Evolutionary conservation across 805 yeast species (phyloP).

Genomic region (Barnettozyma siamensis): DNA sequence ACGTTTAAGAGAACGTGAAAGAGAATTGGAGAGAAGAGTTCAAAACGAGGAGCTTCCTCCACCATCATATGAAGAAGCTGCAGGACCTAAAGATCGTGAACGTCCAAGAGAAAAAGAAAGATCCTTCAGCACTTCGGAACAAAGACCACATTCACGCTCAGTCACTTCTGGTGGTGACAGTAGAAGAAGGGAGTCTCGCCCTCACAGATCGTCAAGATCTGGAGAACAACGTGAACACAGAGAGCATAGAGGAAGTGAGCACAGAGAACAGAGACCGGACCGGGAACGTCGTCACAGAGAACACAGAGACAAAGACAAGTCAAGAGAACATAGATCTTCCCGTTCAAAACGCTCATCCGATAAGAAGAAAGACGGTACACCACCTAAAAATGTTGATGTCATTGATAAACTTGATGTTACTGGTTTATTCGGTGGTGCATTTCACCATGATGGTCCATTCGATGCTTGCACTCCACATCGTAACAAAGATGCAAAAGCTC

Average conservation of each 20-base stretch:
- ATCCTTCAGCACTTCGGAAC: slow-evolving; percentile 18
- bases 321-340: slow-evolving; percentile 11
- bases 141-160: slow-evolving; percentile 17
- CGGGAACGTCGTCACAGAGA: too few relatives aligned
- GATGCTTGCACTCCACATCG: slow-evolving; percentile 98
- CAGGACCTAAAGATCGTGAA: slow-evolving; percentile 40
- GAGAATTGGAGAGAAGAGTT: slow-evolving; percentile 13
- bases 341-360: slow-evolving; percentile 13
- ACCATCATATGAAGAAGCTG: slow-evolving; percentile 67
- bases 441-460: slow-evolving; percentile 98
- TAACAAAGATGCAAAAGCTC: slow-evolving; percentile 66
- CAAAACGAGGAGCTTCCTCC: slow-evolving; percentile 43
- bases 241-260: slow-evolving; percentile 14
- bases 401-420: slow-evolving; percentile 96
- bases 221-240: slow-evolving; percentile 8
- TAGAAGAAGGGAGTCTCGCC: slow-evolving; percentile 3
- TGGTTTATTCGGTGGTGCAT: slow-evolving; percentile 88
- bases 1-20: slow-evolving; percentile 16
- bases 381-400: slow-evolving; percentile 78
- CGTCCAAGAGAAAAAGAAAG: slow-evolving; percentile 49
- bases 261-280: too few relatives aligned
- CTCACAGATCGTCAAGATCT: slow-evolving; percentile 4
- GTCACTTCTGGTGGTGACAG: not conserved
- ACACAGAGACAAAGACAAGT: slow-evolving; percentile 14
- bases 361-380: slow-evolving; percentile 35